phyloP scores from a whole-genome alignment of 345 rosid genomes.

The Eucalyptus marginata region DNA sequence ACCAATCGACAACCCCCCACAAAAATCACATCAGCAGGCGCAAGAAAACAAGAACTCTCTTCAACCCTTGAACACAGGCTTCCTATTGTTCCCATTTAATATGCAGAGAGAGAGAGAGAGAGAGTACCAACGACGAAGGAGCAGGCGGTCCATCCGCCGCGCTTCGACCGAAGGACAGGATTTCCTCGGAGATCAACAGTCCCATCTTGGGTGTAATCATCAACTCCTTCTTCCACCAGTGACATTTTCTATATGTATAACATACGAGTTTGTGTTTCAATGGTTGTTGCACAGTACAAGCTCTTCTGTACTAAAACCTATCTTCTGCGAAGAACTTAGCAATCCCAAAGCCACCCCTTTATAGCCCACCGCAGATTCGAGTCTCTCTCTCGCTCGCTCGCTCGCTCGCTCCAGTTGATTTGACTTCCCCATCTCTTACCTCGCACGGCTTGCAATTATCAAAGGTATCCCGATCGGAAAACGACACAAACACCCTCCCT shows the following conservation, averaged over 20 bases:
- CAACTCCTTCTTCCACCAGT: constrained; percentile 19
- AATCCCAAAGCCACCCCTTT: neutral
- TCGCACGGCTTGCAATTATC: neutral
- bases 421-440: neutral
- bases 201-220: constrained; percentile 77
- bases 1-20: neutral
- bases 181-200: constrained; percentile 80
- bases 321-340: neutral
- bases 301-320: neutral
- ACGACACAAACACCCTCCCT: neutral
- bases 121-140: constrained; percentile 65
- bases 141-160: constrained; percentile 89
- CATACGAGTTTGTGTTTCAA: neutral
- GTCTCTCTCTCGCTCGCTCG: neutral
- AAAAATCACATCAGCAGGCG: neutral
- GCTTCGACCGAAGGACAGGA: constrained; percentile 53
- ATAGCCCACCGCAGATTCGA: neutral
- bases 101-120: neutral
- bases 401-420: neutral
- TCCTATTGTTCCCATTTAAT: neutral
- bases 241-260: neutral
- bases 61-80: neutral
- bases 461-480: neutral
- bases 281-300: neutral
- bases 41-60: neutral